Conservation (phyloP, 176 grass and related monocot species). For the Elymus sibiricus region DNA sequence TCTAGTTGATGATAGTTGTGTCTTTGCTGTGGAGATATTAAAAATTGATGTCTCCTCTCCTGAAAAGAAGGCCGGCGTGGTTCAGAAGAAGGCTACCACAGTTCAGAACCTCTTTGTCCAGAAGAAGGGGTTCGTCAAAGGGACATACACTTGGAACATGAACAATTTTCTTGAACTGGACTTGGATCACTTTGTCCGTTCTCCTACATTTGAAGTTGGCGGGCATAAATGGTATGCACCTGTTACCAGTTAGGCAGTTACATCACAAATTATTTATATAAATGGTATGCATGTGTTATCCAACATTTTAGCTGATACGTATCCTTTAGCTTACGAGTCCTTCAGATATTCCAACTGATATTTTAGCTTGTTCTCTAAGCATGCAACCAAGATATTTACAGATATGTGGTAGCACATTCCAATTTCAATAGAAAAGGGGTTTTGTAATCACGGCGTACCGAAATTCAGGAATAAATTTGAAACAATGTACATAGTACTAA, state of each 20-base stretch:
- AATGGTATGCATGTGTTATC: background rate
- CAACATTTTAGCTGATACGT: background rate
- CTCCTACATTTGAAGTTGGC: slow-evolving; percentile 16
- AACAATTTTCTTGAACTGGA: background rate
- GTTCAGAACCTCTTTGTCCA: slow-evolving; percentile 28
- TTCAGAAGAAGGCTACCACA: slow-evolving; percentile 4
- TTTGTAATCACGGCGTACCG: too few species aligned
- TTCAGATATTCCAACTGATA: too few species aligned
- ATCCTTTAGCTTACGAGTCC: too few species aligned
- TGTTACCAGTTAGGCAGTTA: background rate
- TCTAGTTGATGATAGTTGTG: slow-evolving; percentile 34
- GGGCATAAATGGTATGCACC: slow-evolving; percentile 22
- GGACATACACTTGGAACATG: slow-evolving; percentile 29
- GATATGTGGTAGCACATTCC: too few species aligned
- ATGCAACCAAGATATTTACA: background rate
- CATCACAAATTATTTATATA: too few species aligned
- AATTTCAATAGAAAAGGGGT: too few species aligned
- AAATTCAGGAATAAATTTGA: too few species aligned
- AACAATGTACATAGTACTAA: too few species aligned
- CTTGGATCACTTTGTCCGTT: background rate
- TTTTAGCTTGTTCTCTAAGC: too few species aligned
- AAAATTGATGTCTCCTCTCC: background rate
- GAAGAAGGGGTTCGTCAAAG: slow-evolving; percentile 30
- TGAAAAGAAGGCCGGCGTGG: background rate
- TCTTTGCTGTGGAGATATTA: slow-evolving; percentile 33